phyloP scores from a whole-genome alignment of 176 grass and related monocot species.

The Oryza brachyantha region DNA sequence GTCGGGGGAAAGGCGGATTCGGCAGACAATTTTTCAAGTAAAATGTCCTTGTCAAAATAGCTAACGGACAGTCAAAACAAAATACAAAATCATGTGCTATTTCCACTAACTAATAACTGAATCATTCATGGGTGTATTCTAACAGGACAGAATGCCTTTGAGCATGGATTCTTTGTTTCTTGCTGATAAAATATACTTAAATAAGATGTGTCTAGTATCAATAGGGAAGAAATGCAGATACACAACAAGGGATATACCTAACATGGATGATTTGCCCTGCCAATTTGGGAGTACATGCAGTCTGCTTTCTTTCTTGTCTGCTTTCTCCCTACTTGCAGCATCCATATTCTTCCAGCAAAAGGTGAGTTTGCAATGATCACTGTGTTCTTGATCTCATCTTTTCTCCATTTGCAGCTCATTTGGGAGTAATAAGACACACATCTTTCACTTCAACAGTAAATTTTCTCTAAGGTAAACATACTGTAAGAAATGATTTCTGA shows the following conservation, averaged over 20 bases:
- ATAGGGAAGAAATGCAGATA: neutral
- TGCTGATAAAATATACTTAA: neutral
- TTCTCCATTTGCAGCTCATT: slow-evolving; percentile 30
- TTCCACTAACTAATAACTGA: neutral
- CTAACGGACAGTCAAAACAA: slow-evolving; percentile 13
- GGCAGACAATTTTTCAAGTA: neutral
- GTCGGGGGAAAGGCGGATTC: slow-evolving; percentile 33
- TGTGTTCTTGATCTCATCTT: neutral
- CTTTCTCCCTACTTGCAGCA: slow-evolving; percentile 20
- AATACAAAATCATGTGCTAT: slow-evolving; percentile 12
- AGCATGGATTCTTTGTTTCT: neutral
- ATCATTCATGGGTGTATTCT: neutral
- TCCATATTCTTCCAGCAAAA: slow-evolving; percentile 35
- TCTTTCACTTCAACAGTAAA: neutral
- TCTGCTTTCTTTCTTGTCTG: neutral
- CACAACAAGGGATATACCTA: slow-evolving; percentile 13
- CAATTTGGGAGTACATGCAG: slow-evolving; percentile 13
- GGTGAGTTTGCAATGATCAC: slow-evolving; percentile 7
- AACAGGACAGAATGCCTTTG: neutral
- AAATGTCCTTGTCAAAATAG: slow-evolving; percentile 1
- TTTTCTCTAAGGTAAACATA: neutral
- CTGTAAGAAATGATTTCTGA: neutral
- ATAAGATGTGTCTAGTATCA: neutral
- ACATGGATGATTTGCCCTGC: slow-evolving; percentile 23
- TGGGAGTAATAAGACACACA: neutral